Base-by-base conservation (phyloP, 2,329 filamentous ascomycete genomes). In the Aureobasidium leucospermi region DNA sequence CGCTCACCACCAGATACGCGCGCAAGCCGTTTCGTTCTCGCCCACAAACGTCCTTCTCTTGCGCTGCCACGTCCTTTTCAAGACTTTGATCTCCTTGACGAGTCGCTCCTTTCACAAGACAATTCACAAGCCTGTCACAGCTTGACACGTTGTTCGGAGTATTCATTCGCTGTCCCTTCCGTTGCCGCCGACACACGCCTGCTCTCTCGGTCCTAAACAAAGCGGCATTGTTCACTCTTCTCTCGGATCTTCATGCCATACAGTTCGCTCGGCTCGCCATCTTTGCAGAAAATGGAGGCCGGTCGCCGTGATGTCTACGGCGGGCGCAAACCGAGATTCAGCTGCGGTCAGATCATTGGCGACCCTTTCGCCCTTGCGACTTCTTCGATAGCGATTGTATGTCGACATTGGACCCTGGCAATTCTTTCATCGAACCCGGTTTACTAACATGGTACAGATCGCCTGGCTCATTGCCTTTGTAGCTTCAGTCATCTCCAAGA, bases 351-450 rank as follows among this genome's bases (percentile, higher is more conserved):
- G 76, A 91, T 99, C 68, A 81, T 96, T 63, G 94, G 94, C 68
- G 93, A 99, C 76, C 94, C 94, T 6, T 97, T 99, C 75, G 92
- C 93, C 62, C 83, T 99, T 62, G 91, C 92, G 59, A 97, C 94
- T 38, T 85, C 96, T 64, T 96, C 93, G 60, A 96, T 97, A 73
- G 85, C 88, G 64, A 81, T 89, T 71, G 93, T 96, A 84, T 74
- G 90, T 83, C 34, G 43, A 31, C 36, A 23, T 13, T 15, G 36
- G 36, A 52, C 48, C 15, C 9, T 29, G 36, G 19, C 31, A 4
- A 9, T 11, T 8, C 6, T 9, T 41, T 16, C 2, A 13, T 29
- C 16, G 16, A 31, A 36, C 31, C n/a, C 45, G 31, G 4, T 16
- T 53, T 31, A 36, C 46, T 52, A n/a, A 16, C 47, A 13, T 31